These are phyloP conservation scores for Neopestalotiopsis sp. DNA, from an alignment of 2,329 filamentous ascomycete genomes.

Conservation along the genomic window DNA sequence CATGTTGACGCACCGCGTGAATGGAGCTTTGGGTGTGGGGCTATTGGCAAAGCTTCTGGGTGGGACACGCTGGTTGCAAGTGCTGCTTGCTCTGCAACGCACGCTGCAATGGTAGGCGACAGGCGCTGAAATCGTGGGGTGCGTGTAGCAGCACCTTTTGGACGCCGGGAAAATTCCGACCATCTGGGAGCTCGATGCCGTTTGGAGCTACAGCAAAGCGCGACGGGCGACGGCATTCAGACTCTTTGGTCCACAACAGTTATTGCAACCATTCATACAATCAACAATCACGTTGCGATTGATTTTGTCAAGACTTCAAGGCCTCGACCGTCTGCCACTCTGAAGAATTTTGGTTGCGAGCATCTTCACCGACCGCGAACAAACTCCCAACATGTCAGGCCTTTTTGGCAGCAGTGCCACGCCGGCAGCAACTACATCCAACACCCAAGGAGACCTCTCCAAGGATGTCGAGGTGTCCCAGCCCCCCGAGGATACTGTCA, in stretches of 20 bases:
- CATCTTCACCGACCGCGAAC: background rate
- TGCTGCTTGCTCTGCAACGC: background rate
- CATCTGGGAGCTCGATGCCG: background rate
- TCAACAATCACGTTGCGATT: background rate
- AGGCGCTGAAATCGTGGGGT: background rate
- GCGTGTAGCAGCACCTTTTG: background rate
- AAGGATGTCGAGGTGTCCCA: slow-evolving; percentile 82
- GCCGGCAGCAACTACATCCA: slow-evolving; percentile 58
- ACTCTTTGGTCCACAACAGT: background rate
- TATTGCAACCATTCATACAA: background rate
- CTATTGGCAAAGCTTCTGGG: background rate
- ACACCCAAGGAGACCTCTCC: slow-evolving; percentile 85
- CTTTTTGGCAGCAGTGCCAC: slow-evolving; percentile 63
- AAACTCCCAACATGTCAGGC: slow-evolving; percentile 62
- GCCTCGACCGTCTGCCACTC: background rate
- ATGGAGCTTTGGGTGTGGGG: slow-evolving; percentile 16
- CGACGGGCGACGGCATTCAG: slow-evolving; percentile 6
- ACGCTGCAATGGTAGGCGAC: background rate
- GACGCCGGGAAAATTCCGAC: slow-evolving; percentile 10
- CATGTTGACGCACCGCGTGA: background rate
- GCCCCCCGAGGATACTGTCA: slow-evolving; percentile 88
- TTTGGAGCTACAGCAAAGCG: background rate
- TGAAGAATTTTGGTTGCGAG: background rate
- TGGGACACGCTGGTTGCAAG: background rate
- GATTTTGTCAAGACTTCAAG: background rate